Conservation (phyloP, 1,284 basidiomycete genomes). For the Volvariella surrecta region DNA sequence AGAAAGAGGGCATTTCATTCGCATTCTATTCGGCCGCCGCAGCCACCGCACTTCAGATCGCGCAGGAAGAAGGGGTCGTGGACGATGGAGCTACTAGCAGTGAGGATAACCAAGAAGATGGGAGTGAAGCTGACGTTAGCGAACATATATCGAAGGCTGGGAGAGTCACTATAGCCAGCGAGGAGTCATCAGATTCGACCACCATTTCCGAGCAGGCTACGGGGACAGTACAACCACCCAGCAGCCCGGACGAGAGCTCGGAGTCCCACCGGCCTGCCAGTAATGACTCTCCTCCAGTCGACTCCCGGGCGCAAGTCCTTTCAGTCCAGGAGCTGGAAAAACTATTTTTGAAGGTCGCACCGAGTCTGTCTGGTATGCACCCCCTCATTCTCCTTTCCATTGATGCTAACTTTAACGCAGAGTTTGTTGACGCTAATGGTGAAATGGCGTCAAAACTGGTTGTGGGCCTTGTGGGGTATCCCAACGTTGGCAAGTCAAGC, state of each 20-base stretch:
- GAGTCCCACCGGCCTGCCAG: too few species aligned
- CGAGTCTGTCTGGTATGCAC: slow-evolving; percentile 56
- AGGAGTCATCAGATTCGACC: background rate
- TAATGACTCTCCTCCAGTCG: too few species aligned
- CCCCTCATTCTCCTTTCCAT: background rate
- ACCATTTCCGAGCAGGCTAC: too few species aligned
- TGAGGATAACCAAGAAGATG: slow-evolving; percentile 1
- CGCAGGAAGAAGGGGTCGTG: slow-evolving; percentile 46
- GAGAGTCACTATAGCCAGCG: slow-evolving; percentile 9
- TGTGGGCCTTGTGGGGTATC: slow-evolving; percentile 96
- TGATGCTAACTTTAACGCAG: slow-evolving; percentile 17
- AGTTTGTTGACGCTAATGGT: slow-evolving; percentile 58
- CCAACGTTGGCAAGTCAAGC: slow-evolving; percentile 96
- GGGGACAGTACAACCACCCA: too few species aligned
- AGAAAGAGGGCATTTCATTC: slow-evolving; percentile 71
- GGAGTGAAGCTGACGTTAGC: slow-evolving; percentile 17
- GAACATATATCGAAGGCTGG: slow-evolving; percentile 17
- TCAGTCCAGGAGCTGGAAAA: slow-evolving; percentile 88
- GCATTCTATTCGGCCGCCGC: slow-evolving; percentile 97
- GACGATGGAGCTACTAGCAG: background rate
- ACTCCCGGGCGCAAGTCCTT: slow-evolving; percentile 73
- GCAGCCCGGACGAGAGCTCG: too few species aligned
- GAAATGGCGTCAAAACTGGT: slow-evolving; percentile 63
- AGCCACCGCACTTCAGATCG: slow-evolving; percentile 79
- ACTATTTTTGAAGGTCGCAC: slow-evolving; percentile 74